phyloP scores from a whole-genome alignment of 2,329 filamentous ascomycete species.

The Claviceps monticola region DNA sequence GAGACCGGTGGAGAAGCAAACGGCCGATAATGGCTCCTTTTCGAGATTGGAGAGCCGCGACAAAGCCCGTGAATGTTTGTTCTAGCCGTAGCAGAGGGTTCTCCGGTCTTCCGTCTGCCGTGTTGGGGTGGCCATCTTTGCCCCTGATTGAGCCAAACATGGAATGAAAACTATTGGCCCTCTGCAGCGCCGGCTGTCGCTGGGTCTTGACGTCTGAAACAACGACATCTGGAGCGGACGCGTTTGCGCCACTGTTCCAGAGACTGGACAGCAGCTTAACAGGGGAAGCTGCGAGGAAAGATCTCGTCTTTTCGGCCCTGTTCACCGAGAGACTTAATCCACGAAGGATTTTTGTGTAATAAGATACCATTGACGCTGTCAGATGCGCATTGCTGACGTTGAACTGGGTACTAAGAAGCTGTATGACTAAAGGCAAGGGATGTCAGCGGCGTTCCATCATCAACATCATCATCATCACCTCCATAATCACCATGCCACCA shows the following conservation, averaged over 20 bases:
- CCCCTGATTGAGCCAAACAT: conserved; percentile 41
- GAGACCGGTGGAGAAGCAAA: conserved; percentile 53
- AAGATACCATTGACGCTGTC: conserved; percentile 56
- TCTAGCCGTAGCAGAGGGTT: conserved; percentile 63
- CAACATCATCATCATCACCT: neutral
- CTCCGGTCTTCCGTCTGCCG: conserved; percentile 40
- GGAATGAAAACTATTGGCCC: conserved; percentile 35
- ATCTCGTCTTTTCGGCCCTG: conserved; percentile 49
- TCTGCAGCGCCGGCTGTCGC: conserved; percentile 27
- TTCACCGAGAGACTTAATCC: conserved; percentile 46
- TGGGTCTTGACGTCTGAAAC: conserved; percentile 23
- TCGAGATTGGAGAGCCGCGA: conserved; percentile 67
- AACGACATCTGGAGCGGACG: conserved; percentile 12
- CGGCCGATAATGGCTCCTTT: conserved; percentile 79
- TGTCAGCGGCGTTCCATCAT: neutral
- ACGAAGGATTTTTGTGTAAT: conserved; percentile 64
- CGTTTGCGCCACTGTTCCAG: conserved; percentile 45
- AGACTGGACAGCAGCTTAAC: conserved; percentile 83
- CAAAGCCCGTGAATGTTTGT: conserved; percentile 72
- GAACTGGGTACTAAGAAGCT: conserved; percentile 58
- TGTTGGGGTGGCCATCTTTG: conserved; percentile 21
- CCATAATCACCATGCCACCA: neutral
- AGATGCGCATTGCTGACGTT: conserved; percentile 50
- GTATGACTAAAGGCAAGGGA: conserved; percentile 40
- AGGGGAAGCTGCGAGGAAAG: conserved; percentile 68